Conservation (phyloP, 306 rosid genomes). For the Prunus davidiana region DNA sequence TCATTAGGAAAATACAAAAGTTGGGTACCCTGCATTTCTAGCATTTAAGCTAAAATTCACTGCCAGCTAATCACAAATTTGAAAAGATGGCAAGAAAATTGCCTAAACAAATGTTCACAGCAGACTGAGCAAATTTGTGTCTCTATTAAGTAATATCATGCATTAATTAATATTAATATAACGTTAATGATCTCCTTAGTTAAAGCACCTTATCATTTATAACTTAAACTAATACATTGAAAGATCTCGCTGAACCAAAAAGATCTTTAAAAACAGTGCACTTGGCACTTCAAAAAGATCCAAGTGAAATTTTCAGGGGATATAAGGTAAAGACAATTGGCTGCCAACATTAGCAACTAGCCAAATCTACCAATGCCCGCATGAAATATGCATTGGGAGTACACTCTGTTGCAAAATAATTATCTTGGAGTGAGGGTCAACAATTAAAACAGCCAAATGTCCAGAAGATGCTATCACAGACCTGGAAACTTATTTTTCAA, state of each 20-base stretch:
- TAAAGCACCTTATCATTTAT: too few species aligned
- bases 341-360: conserved; percentile 19
- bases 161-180: too few species aligned
- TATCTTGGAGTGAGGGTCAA: conserved; percentile 14
- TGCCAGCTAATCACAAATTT: conserved; percentile 15
- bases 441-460: conserved; percentile 18
- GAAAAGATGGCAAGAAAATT: too few species aligned
- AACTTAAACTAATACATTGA: too few species aligned
- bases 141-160: too few species aligned
- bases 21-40: not conserved
- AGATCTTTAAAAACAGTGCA: not conserved
- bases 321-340: conserved; percentile 10
- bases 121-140: too few species aligned
- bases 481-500: conserved; percentile 10
- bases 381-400: conserved; percentile 7
- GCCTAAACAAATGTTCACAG: too few species aligned
- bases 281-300: not conserved
- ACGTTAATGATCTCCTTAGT: too few species aligned
- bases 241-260: not conserved
- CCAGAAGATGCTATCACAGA: conserved; percentile 21
- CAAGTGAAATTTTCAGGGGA: conserved; percentile 5
- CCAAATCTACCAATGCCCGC: not conserved
- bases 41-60: not conserved
- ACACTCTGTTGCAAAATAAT: conserved; percentile 6
- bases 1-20: not conserved